These are phyloP conservation scores for Sisymbrium altissimum DNA, from an alignment of 345 rosid genomes.

Conservation along the genomic window DNA sequence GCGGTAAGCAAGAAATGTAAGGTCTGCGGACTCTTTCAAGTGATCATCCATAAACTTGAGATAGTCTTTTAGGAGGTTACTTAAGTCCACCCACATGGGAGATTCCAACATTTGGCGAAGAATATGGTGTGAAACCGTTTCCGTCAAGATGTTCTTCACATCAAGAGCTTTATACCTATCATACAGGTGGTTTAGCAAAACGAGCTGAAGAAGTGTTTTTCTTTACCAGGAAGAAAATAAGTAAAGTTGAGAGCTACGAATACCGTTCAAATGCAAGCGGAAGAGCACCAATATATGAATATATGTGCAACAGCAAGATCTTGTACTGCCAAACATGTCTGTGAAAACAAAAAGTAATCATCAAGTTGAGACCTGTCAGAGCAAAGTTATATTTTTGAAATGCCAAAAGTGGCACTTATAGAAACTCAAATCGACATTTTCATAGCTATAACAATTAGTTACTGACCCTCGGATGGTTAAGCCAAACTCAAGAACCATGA, in stretches of 20 bases:
- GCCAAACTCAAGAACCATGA: slow-evolving; percentile 92
- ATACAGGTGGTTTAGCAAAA: slow-evolving; percentile 14
- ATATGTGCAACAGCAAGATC: slow-evolving; percentile 80
- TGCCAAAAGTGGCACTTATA: neutral
- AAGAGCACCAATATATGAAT: slow-evolving; percentile 74
- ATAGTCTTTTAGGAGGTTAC: slow-evolving; percentile 75
- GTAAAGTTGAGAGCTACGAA: slow-evolving; percentile 6
- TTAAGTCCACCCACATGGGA: slow-evolving; percentile 74
- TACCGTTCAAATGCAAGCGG: slow-evolving; percentile 85
- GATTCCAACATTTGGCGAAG: slow-evolving; percentile 80
- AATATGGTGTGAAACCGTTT: slow-evolving; percentile 85
- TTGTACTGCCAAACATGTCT: slow-evolving; percentile 91
- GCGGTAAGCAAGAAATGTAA: slow-evolving; percentile 94
- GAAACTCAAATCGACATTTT: neutral
- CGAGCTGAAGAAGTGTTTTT: neutral
- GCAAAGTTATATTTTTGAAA: neutral
- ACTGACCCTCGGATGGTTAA: slow-evolving; percentile 67
- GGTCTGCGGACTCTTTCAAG: slow-evolving; percentile 95
- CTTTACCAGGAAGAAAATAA: neutral
- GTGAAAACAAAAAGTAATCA: slow-evolving; percentile 35
- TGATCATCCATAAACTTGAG: slow-evolving; percentile 98
- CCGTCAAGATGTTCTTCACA: slow-evolving; percentile 94
- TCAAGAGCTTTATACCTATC: slow-evolving; percentile 91
- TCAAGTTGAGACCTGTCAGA: slow-evolving; percentile 1
- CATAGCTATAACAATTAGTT: neutral